phyloP scores from a whole-genome alignment of 2,329 filamentous ascomycete genomes.

The Alternaria sp. region DNA sequence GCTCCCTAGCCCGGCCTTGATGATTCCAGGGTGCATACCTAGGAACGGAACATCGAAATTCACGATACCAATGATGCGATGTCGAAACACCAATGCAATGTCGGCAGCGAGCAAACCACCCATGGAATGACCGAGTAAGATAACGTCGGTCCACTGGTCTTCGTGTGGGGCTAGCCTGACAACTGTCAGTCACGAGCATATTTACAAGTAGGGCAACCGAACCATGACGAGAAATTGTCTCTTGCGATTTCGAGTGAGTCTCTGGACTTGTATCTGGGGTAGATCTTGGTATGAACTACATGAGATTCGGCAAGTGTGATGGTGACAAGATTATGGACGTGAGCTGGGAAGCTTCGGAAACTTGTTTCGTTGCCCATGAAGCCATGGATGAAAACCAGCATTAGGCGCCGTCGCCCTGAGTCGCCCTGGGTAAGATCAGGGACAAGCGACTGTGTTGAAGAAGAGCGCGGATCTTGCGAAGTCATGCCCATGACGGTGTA shows the following conservation, averaged over 20 bases:
- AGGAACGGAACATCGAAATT: conserved; percentile 88
- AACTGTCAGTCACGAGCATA: conserved; percentile 10
- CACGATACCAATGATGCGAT: conserved; percentile 81
- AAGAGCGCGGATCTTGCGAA: conserved; percentile 55
- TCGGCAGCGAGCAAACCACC: conserved; percentile 86
- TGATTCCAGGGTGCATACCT: conserved; percentile 87
- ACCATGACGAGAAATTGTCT: conserved; percentile 85
- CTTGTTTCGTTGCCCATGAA: conserved; percentile 90
- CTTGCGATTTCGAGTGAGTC: conserved; percentile 75
- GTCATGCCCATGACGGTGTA: conserved; percentile 38
- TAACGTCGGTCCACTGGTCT: conserved; percentile 75
- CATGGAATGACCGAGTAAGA: conserved; percentile 90
- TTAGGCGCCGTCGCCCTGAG: conserved; percentile 63
- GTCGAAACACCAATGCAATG: conserved; percentile 75
- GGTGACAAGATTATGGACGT: conserved; percentile 80
- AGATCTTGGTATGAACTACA: conserved; percentile 85
- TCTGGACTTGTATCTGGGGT: conserved; percentile 81
- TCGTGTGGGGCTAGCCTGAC: conserved; percentile 79
- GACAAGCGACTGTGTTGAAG: conserved; percentile 57
- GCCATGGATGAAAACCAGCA: conserved; percentile 87
- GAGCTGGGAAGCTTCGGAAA: conserved; percentile 86
- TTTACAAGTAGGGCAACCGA: not conserved
- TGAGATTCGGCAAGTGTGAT: conserved; percentile 75
- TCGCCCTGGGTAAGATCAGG: conserved; percentile 46
- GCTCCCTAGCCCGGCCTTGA: conserved; percentile 81